Evolutionary conservation across 352 stramenopile genomes (phyloP), one percentile per base, ranked within the genome.

Genomic region (Pythium aristosporum): DNA sequence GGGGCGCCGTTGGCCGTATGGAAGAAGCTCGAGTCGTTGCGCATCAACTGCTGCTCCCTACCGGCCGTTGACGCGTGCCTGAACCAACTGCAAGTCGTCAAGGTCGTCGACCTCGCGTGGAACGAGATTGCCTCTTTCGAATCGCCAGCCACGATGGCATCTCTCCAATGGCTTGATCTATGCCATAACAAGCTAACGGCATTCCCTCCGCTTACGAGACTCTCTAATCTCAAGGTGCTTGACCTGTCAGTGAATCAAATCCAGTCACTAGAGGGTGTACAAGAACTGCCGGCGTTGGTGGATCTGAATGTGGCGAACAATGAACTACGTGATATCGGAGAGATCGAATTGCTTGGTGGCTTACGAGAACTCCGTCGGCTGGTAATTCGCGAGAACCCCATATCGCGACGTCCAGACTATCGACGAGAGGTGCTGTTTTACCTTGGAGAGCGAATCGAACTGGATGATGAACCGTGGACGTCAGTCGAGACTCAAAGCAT

Each of bases 341-440:
- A 90, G 37, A 53, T 92, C 0, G 81, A 88, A 59, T 57, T 85
- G 3, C 57, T 95, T 16, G 73, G 58, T 7, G 61, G 59, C 30
- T 39, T 93, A n/a, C 46, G 49, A 5, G 66, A 67, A 21, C 74
- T 95, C 1, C 63, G 57, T 5, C 66, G 67, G 4, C 52, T 94
- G n/a, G 74, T 80, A 11, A 62, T 96, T 50, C 73, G 76, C 47
- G 83, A 87, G n/a, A 96, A 96, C 41, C 85, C 84, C 18, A 81
- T 96, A 37, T 70, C 84, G 20, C 63, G 69, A 6, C 73, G 83
- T 25, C 80, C 87, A 10, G 87, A 96, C 37, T 92, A 94, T 61
- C 75, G 87, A 41, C 76, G 87, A 23, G 85, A 96, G 57, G 78
- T 93, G 18, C 51, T 94, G 2, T 94, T 96, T 41, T 94, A 85